Evolutionary conservation across 2,329 filamentous ascomycete species (phyloP), one percentile per base, ranked within the genome.

Genomic region (Colletotrichum sansevieriae): DNA sequence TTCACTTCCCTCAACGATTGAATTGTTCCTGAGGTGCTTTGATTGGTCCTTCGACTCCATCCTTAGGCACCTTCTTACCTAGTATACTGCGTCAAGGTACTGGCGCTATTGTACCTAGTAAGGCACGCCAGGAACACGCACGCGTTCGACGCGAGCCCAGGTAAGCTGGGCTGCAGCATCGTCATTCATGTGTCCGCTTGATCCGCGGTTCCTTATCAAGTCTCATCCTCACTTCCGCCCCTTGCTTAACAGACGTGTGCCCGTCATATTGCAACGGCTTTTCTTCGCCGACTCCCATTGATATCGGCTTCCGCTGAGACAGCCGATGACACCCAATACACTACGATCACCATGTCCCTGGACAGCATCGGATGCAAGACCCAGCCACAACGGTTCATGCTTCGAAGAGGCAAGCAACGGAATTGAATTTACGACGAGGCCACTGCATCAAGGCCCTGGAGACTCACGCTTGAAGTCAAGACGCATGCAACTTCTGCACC

Each of bases 201-300:
- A 39, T 39, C 35, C 35, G 7, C 35, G 10, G 35, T 55, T 25
- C 33, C 18, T 55, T 10, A 35, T 13, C n/a, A 13, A 6, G 52
- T 39, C 35, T 55, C 44, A 60, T 25, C 29, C n/a, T 46, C 56
- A 25, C 56, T 59, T 41, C 3, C 22, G 35, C 13, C 57, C 41
- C 37, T 43, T 57, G 37, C 35, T 39, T 13, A 12, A 15, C 9
- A 22, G 35, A 15, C 15, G 18, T 12, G 43, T 60, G 25, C 43
- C 41, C 2, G 25, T 15, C 29, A 6, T 13, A n/a, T 60, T 49
- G 33, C n/a, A 57, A 57, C 54, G 54, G 54, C 54, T 57, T 57
- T 57, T 43, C 54, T 57, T 57, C 18, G 43, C 25, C 54, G 22
- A 8, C n/a, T 9, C 22, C 29, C n/a, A 37, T 11, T 15, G n/a